These are phyloP conservation scores for Globisporangium spiculum DNA, from an alignment of 352 stramenopile genomes.

Conservation along the genomic window DNA sequence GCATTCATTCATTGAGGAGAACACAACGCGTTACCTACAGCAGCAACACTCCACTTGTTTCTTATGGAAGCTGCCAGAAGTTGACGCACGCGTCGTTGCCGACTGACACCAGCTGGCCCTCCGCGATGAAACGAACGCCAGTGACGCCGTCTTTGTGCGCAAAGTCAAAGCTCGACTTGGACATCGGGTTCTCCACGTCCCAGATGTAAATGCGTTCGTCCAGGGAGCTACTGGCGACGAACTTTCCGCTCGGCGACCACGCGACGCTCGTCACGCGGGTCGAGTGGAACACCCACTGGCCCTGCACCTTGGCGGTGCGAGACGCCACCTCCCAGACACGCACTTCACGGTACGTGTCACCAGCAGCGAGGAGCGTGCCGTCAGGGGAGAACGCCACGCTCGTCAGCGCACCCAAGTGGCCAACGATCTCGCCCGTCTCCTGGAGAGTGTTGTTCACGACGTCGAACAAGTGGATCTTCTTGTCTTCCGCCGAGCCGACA, in stretches of 20 bases:
- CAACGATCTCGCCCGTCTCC: constrained; percentile 61
- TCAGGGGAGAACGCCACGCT: constrained; percentile 83
- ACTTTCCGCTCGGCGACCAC: constrained; percentile 91
- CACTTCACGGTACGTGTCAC: constrained; percentile 88
- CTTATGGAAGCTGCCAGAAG: constrained; percentile 56
- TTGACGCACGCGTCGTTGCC: constrained; percentile 83
- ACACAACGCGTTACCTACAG: not conserved
- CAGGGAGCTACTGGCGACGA: constrained; percentile 90
- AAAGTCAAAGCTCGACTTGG: constrained; percentile 72
- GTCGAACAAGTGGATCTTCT: constrained; percentile 87
- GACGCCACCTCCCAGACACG: constrained; percentile 86
- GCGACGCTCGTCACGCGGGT: constrained; percentile 91
- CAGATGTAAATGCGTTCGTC: constrained; percentile 98
- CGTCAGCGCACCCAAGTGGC: constrained; percentile 75
- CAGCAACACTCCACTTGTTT: not conserved
- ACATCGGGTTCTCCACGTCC: constrained; percentile 79
- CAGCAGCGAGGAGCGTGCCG: constrained; percentile 78
- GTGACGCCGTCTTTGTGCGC: constrained; percentile 83
- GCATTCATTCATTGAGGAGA: not conserved
- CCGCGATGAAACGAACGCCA: constrained; percentile 63
- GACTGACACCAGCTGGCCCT: constrained; percentile 73
- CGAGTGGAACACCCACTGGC: constrained; percentile 96
- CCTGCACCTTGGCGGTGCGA: constrained; percentile 84
- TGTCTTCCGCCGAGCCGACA: constrained; percentile 78
- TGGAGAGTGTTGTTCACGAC: constrained; percentile 62